Evolutionary conservation across 2,329 filamentous ascomycete genomes (phyloP), one percentile per base, ranked within the genome.

Genomic region (Aspergillus pseudotamarii): DNA sequence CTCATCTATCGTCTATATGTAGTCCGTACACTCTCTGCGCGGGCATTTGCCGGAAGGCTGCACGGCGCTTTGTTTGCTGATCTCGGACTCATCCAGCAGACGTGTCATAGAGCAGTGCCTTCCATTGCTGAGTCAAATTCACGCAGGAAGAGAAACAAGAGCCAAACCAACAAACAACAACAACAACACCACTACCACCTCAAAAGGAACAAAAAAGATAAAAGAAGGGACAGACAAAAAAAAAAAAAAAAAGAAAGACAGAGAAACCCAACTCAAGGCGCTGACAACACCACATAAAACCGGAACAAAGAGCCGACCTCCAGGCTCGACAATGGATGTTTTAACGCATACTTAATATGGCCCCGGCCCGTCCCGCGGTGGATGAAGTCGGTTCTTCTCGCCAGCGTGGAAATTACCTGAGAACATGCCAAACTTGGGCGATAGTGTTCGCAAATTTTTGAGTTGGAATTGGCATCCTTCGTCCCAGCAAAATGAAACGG

Each of bases 401-500:
- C n/a, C 21, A 55, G n/a, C n/a, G n/a, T n/a, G n/a, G n/a, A n/a
- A n/a, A 23, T 28, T 38, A 12, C 30, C 34, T 23, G 32, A n/a
- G 51, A 55, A 41, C 51, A 55, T 41, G 16, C 51, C 51, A 26
- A 55, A 55, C 32, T 6, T 55, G 11, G 51, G n/a, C 5, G 34
- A 55, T 8, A 38, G 32, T n/a, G 12, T 55, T 9, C 34, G 11
- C n/a, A 55, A 38, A 36, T 38, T 16, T 14, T 26, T 55, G 11
- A 21, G n/a, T 3, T 36, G 32, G 51, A 38, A 55, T 55, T 21
- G 12, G 32, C 23, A 55, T 55, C 41, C 51, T 26, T n/a, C 28
- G 28, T 32, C 48, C 26, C 51, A 55, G n/a, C 51, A 26, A n/a
- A 55, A 55, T 55, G 51, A 26, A 38, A 16, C n/a, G 51, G 51